Conservation (phyloP, 345 rosid species). For the Microcos paniculata region DNA sequence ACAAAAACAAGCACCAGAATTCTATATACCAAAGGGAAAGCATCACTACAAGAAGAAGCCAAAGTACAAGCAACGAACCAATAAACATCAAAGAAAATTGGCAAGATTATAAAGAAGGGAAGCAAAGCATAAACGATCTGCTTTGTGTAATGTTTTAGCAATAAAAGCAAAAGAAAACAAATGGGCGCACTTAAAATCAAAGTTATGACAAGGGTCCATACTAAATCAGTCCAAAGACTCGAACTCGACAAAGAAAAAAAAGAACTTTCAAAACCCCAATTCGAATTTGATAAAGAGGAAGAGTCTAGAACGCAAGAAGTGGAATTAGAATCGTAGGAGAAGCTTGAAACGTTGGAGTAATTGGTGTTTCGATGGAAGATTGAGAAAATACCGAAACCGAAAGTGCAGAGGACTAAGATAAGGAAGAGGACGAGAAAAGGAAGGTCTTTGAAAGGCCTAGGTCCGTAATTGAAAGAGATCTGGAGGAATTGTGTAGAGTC, state of each 20-base stretch:
- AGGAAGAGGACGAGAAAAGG: slow-evolving; percentile 68
- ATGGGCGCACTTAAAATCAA: slow-evolving; percentile 68
- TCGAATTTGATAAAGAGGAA: slow-evolving; percentile 8
- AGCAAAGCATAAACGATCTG: slow-evolving; percentile 76
- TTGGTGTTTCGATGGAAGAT: slow-evolving; percentile 55
- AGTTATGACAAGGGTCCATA: slow-evolving; percentile 73
- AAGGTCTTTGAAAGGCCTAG: slow-evolving; percentile 74
- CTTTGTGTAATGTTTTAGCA: slow-evolving; percentile 81
- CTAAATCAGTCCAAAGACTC: slow-evolving; percentile 37
- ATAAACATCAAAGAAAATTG: slow-evolving; percentile 68
- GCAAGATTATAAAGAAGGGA: slow-evolving; percentile 73
- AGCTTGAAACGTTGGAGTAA: slow-evolving; percentile 51
- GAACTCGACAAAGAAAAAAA: slow-evolving; percentile 33
- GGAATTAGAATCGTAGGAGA: slow-evolving; percentile 47
- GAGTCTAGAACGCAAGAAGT: slow-evolving; percentile 54
- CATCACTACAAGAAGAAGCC: slow-evolving; percentile 60
- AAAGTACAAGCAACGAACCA: slow-evolving; percentile 92
- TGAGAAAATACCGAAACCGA: slow-evolving; percentile 76
- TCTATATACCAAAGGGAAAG: slow-evolving; percentile 69
- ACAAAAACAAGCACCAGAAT: slow-evolving; percentile 66
- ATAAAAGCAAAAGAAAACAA: slow-evolving; percentile 57
- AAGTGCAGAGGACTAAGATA: slow-evolving; percentile 60
- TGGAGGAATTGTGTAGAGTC: slow-evolving; percentile 84
- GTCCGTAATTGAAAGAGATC: slow-evolving; percentile 77
- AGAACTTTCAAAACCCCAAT: slow-evolving; percentile 23